A percentile compares a stretch with the other conserved stretches of the same genome.
phyloP scores from a whole-genome alignment of 345 rosid genomes.

The Adansonia digitata region DNA sequence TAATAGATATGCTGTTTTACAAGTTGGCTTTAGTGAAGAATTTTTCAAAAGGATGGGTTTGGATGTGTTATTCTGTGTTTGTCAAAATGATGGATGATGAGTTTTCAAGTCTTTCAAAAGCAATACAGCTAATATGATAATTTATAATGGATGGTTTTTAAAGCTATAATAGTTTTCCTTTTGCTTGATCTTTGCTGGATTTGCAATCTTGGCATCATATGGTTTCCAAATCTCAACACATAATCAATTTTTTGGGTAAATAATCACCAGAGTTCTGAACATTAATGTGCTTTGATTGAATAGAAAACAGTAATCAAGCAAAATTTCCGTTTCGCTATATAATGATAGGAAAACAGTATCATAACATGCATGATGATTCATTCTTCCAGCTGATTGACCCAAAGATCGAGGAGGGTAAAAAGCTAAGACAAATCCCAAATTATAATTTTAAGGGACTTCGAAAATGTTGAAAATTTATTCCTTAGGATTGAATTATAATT shows the following conservation, averaged over 20 bases:
- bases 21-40: slow-evolving; percentile 19
- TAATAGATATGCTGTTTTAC: slow-evolving; percentile 4
- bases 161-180: not conserved
- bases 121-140: slow-evolving; percentile 13
- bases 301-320: not conserved
- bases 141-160: not conserved
- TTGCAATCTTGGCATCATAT: slow-evolving; percentile 10
- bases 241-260: not conserved
- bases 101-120: slow-evolving; percentile 9
- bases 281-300: not conserved
- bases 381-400: not conserved
- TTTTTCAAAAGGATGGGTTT: slow-evolving; percentile 12
- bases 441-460: not conserved
- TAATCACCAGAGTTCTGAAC: not conserved
- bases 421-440: not conserved
- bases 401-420: not conserved
- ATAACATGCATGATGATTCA: not conserved
- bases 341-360: not conserved
- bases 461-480: not conserved
- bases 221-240: not conserved
- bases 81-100: slow-evolving; percentile 16
- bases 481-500: not conserved
- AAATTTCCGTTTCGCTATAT: not conserved
- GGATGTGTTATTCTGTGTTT: slow-evolving; percentile 6
- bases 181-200: slow-evolving; percentile 7